Evolutionary conservation across 2,329 filamentous ascomycete species (phyloP).

Genomic region (Dothistroma septosporum): DNA sequence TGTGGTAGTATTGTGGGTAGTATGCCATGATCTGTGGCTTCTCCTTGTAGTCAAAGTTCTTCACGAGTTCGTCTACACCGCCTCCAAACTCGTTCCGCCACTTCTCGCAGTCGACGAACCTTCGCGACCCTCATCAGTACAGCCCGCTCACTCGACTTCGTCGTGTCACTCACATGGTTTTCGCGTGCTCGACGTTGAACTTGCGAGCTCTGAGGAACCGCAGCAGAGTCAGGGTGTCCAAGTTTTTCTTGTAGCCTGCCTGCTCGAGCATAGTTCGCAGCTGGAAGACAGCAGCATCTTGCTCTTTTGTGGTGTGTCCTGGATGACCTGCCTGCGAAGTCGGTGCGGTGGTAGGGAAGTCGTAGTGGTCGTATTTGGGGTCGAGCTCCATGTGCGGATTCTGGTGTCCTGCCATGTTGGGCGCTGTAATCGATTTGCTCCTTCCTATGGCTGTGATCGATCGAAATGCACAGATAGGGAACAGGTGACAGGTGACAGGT

Average conservation of each 20-base stretch:
- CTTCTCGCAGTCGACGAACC: conserved; percentile 85
- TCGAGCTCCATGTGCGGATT: conserved; percentile 55
- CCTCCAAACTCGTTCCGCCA: conserved; percentile 81
- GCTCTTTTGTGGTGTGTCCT: conserved; percentile 77
- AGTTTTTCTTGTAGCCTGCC: conserved; percentile 72
- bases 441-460: neutral
- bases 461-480: neutral
- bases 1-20: conserved; percentile 99
- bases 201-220: conserved; percentile 76
- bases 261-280: conserved; percentile 79
- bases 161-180: conserved; percentile 69
- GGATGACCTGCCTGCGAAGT: conserved; percentile 72
- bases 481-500: neutral
- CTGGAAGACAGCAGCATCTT: conserved; percentile 86
- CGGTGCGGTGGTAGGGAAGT: conserved; percentile 77
- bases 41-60: conserved; percentile 81
- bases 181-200: conserved; percentile 79
- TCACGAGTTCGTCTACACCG: conserved; percentile 71
- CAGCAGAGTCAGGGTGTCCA: conserved; percentile 91
- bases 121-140: conserved; percentile 41
- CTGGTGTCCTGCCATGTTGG: conserved; percentile 20
- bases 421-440: neutral
- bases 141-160: neutral
- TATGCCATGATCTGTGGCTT: conserved; percentile 79
- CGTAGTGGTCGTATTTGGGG: conserved; percentile 93